These are phyloP conservation scores for Metschnikowia corniflorae DNA, from an alignment of 805 yeast genomes.

Conservation along the genomic window DNA sequence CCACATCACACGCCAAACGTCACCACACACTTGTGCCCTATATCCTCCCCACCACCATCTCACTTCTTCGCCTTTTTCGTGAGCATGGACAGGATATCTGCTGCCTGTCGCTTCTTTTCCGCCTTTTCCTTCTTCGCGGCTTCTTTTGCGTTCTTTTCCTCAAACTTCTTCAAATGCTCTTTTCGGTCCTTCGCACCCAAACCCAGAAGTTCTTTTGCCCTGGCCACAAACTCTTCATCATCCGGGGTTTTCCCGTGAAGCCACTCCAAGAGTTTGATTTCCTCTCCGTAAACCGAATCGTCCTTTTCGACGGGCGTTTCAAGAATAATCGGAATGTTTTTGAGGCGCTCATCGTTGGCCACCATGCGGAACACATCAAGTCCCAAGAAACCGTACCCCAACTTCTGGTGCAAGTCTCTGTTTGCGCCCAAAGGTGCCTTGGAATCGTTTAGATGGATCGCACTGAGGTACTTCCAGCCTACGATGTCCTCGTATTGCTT, in stretches of 20 bases:
- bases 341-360: conserved; percentile 63
- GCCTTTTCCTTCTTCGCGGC: conserved; percentile 27
- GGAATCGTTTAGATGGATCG: conserved; percentile 90
- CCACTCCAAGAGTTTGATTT: conserved; percentile 82
- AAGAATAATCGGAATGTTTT: conserved; percentile 70
- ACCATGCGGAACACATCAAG: conserved; percentile 76
- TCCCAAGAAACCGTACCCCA: conserved; percentile 89
- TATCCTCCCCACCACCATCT: too few relatives aligned
- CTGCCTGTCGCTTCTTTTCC: conserved; percentile 15
- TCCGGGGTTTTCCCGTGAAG: conserved; percentile 53
- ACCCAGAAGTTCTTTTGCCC: conserved; percentile 46
- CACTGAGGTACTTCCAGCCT: conserved; percentile 71
- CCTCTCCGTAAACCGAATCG: conserved; percentile 69
- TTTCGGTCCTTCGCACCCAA: conserved; percentile 68
- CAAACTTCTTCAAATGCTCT: conserved; percentile 63
- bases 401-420: conserved; percentile 83
- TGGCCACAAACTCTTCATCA: conserved; percentile 53
- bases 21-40: too few relatives aligned
- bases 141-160: conserved; percentile 45
- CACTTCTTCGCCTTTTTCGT: conserved; percentile 17
- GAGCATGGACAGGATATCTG: conserved; percentile 20
- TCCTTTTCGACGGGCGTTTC: conserved; percentile 81
- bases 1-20: too few relatives aligned
- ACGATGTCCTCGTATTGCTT: conserved; percentile 64
- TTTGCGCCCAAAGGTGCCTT: conserved; percentile 90